A percentile compares a stretch with the other conserved stretches of the same genome.
Conservation (phyloP, 2,329 filamentous ascomycete genomes). For the Ophiostoma himal-ulmi region DNA sequence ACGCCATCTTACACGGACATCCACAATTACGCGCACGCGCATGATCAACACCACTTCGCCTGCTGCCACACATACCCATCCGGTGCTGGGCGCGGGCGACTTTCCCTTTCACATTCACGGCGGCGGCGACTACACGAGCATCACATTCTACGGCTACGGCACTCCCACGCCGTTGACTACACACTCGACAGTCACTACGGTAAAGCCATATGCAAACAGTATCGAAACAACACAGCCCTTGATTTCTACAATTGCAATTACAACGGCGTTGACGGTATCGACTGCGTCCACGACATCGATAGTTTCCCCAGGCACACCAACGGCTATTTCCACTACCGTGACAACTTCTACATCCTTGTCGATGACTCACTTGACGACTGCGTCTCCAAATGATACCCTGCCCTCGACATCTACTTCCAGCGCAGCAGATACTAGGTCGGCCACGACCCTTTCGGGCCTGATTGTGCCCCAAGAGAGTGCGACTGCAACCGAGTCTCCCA, state of each 20-base stretch:
- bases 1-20: not conserved
- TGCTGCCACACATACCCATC: not conserved
- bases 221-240: not conserved
- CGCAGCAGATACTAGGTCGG: not conserved
- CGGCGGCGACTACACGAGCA: not conserved
- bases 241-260: not conserved
- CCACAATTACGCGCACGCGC: not conserved
- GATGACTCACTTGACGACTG: not conserved
- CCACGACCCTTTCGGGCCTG: not conserved
- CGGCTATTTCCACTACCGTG: not conserved
- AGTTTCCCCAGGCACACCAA: not conserved
- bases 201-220: not conserved
- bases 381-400: not conserved
- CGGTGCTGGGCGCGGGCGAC: not conserved
- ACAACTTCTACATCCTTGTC: not conserved
- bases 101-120: not conserved
- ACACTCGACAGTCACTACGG: not conserved
- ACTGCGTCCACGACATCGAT: not conserved
- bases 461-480: not conserved
- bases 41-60: not conserved
- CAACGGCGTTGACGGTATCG: not conserved
- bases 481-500: constrained; percentile 3
- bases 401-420: not conserved
- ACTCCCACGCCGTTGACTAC: not conserved
- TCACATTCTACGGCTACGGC: constrained; percentile 6